Evolutionary conservation across 805 yeast genomes (phyloP).

Genomic region (Teunomyces funiuensis): DNA sequence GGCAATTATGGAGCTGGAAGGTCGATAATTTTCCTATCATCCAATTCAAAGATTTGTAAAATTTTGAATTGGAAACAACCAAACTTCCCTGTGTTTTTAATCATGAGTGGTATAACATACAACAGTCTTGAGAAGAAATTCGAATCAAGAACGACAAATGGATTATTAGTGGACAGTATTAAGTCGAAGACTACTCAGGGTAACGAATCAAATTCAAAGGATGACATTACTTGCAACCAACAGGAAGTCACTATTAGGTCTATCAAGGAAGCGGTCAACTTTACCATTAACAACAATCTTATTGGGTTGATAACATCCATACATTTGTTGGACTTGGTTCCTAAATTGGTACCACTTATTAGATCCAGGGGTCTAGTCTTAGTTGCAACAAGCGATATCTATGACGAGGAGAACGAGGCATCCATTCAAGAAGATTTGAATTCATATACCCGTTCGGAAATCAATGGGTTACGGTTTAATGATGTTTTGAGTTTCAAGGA

Average conservation of each 20-base stretch:
- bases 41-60: slow-evolving; percentile 88
- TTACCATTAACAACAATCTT: slow-evolving; percentile 78
- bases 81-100: slow-evolving; percentile 89
- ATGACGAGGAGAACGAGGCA: slow-evolving; percentile 25
- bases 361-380: slow-evolving; percentile 79
- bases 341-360: slow-evolving; percentile 70
- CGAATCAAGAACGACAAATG: slow-evolving; percentile 43
- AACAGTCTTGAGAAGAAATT: slow-evolving; percentile 24
- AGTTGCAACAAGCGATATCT: slow-evolving; percentile 60
- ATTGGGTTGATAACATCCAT: slow-evolving; percentile 81
- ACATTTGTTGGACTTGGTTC: slow-evolving; percentile 68
- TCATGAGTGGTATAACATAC: slow-evolving; percentile 64
- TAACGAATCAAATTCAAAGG: background rate
- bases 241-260: slow-evolving; percentile 56
- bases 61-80: slow-evolving; percentile 98
- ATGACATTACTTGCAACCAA: slow-evolving; percentile 23
- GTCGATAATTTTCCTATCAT: slow-evolving; percentile 79
- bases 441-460: slow-evolving; percentile 42
- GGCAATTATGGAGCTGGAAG: slow-evolving; percentile 37
- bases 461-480: slow-evolving; percentile 67
- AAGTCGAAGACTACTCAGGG: slow-evolving; percentile 3
- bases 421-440: slow-evolving; percentile 32
- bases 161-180: slow-evolving; percentile 31
- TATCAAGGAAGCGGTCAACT: slow-evolving; percentile 76
- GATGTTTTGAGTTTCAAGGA: slow-evolving; percentile 68